These are phyloP conservation scores for Otatea glauca DNA, from an alignment of 176 grass and related monocot genomes.

Conservation along the genomic window DNA sequence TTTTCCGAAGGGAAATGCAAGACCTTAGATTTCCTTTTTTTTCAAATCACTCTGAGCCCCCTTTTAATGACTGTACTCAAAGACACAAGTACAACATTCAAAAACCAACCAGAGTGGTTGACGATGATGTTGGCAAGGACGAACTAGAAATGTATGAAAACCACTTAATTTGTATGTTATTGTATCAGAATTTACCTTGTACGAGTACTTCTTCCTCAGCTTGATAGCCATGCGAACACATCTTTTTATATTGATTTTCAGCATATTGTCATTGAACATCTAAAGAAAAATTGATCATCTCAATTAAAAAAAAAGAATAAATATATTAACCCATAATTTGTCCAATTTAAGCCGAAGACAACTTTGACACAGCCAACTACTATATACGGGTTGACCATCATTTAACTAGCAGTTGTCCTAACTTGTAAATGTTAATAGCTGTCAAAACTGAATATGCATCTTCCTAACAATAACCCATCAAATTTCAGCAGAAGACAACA, in stretches of 20 bases:
- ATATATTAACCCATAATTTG: not conserved
- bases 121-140: not conserved
- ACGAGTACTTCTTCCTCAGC: slow-evolving; percentile 5
- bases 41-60: slow-evolving; percentile 35
- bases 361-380: too few species aligned
- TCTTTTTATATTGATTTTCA: slow-evolving; percentile 95
- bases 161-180: not conserved
- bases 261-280: slow-evolving; percentile 98
- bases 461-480: too few species aligned
- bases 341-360: too few species aligned
- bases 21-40: slow-evolving; percentile 36
- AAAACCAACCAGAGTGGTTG: not conserved
- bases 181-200: slow-evolving; percentile 46
- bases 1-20: slow-evolving; percentile 9
- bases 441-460: too few species aligned
- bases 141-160: not conserved
- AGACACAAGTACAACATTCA: not conserved
- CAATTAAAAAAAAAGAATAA: not conserved
- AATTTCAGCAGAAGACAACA: too few species aligned
- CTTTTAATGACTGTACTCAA: slow-evolving; percentile 43
- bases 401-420: too few species aligned
- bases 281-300: slow-evolving; percentile 30
- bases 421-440: too few species aligned
- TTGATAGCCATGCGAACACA: slow-evolving; percentile 86
- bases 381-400: too few species aligned